These are phyloP conservation scores for Suillus fuscotomentosus DNA, from an alignment of 768 basidiomycete species.

Conservation along the genomic window DNA sequence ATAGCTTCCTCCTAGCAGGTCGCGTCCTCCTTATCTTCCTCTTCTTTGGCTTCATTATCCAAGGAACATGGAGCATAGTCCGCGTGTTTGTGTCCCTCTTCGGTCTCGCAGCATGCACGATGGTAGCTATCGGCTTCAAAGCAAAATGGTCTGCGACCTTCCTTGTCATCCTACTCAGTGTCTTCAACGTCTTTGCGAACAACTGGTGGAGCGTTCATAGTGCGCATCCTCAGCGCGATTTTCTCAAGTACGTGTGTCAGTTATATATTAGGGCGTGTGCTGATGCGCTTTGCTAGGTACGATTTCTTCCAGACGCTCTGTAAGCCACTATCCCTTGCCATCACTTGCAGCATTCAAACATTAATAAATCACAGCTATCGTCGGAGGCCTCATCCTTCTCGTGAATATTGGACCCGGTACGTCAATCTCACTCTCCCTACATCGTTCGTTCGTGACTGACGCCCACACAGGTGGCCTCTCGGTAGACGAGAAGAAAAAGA, in stretches of 20 bases:
- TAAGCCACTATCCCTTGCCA: slow-evolving; percentile 20
- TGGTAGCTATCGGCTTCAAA: slow-evolving; percentile 99
- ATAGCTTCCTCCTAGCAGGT: slow-evolving; percentile 94
- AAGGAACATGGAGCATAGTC: slow-evolving; percentile 86
- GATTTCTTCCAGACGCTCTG: slow-evolving; percentile 99
- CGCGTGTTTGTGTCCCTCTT: slow-evolving; percentile 87
- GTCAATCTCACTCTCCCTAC: slow-evolving; percentile 17
- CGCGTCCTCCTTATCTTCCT: slow-evolving; percentile 98
- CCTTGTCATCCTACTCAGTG: slow-evolving; percentile 85
- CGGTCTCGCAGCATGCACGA: slow-evolving; percentile 88
- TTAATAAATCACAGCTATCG: slow-evolving; percentile 59
- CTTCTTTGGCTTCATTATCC: slow-evolving; percentile 95
- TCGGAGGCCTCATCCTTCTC: slow-evolving; percentile 94
- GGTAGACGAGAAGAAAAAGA: slow-evolving; percentile 99
- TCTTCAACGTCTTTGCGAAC: slow-evolving; percentile 98
- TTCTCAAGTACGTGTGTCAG: slow-evolving; percentile 78
- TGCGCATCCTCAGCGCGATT: slow-evolving; percentile 93
- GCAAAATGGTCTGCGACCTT: slow-evolving; percentile 98
- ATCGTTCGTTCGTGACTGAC: background rate
- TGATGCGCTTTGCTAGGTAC: slow-evolving; percentile 55
- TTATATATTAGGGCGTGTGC: slow-evolving; percentile 6
- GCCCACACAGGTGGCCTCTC: slow-evolving; percentile 77
- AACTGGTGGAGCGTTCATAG: slow-evolving; percentile 97
- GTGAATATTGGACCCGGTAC: slow-evolving; percentile 97
- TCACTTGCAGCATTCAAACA: slow-evolving; percentile 7